phyloP scores from a whole-genome alignment of 1,139 yeast species.

The Neolecta irregularis region DNA sequence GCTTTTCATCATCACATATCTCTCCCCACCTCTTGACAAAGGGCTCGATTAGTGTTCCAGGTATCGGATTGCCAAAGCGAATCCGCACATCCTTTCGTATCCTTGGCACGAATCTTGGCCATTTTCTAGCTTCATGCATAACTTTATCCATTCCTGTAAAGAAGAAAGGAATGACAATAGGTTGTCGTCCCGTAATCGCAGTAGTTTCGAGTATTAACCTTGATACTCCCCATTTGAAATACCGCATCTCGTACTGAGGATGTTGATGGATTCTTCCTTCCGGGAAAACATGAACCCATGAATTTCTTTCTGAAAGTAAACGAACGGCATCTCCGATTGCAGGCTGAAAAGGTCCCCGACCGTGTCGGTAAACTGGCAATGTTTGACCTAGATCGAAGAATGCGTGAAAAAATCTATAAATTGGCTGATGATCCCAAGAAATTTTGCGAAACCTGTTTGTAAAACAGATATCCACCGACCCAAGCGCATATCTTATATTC shows the following conservation, averaged over 20 bases:
- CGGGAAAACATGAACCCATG: constrained; percentile 89
- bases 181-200: constrained; percentile 30
- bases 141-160: constrained; percentile 75
- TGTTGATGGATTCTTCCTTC: constrained; percentile 88
- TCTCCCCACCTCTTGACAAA: constrained; percentile 20
- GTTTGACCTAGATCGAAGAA: constrained; percentile 84
- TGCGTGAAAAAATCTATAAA: constrained; percentile 15
- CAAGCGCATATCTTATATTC: constrained; percentile 81
- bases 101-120: constrained; percentile 40
- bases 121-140: constrained; percentile 49
- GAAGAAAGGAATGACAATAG: constrained; percentile 80
- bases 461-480: constrained; percentile 84
- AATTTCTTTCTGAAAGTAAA: constrained; percentile 39
- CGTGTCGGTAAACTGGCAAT: constrained; percentile 71
- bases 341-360: constrained; percentile 85
- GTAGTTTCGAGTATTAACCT: constrained; percentile 55
- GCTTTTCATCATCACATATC: too few species aligned
- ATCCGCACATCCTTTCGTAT: constrained; percentile 57
- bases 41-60: constrained; percentile 38
- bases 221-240: constrained; percentile 91
- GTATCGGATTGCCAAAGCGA: constrained; percentile 55
- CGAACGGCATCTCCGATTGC: constrained; percentile 80
- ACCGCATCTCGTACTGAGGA: constrained; percentile 69
- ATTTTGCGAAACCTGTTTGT: constrained; percentile 31
- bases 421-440: neutral